Base-by-base conservation (phyloP, 768 basidiomycete genomes). In the Boletus vinaceobasis region DNA sequence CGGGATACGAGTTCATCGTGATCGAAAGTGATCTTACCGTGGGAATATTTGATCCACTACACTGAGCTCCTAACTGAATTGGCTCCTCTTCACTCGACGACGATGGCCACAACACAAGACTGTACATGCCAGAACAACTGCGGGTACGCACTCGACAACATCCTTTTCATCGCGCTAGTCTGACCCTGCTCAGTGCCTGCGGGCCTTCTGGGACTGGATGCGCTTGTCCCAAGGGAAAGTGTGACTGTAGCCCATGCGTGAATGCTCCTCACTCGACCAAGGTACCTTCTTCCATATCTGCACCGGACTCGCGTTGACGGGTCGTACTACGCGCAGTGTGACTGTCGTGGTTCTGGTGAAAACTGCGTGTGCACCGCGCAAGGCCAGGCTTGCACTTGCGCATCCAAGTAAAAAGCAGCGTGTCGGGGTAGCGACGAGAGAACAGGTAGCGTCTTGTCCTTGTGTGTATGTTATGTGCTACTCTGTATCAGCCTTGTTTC, bases 1-100 rank as follows among this genome's bases (percentile, higher is more conserved):
- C 76, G 19, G 94, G 95, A 76, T 96, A 97, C 32, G 90, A 90
- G 72, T 95, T 95, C 95, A 97, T 95, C 40, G 51, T 35, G 39
- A 49, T 43, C 42, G 26, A 21, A 5, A 2, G 42, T 19, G n/a
- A 53, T 17, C 39, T 23, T 0, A n/a, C 36, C 56, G 49, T 52
- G 56, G 43, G 60, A 52, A 48, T 3, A 0, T 0, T 23, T 3
- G 6, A n/a, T 29, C 9, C 15, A 5, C 23, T 6, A 0, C 4
- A 4, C 1, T 4, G 9, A 23, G 8, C 49, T 44, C 38, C 21
- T 17, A 32, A 43, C 29, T 17, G 2, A 4, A 15, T 5, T n/a
- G 15, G 5, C 5, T 9, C 2, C 33, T 27, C 29, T 4, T 11
- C 32, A 17, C 46, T 47, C 21, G 8, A 26, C 23, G 35, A 43